phyloP scores from a whole-genome alignment of 1,284 basidiomycete species.

The Caloboletus firmus region DNA sequence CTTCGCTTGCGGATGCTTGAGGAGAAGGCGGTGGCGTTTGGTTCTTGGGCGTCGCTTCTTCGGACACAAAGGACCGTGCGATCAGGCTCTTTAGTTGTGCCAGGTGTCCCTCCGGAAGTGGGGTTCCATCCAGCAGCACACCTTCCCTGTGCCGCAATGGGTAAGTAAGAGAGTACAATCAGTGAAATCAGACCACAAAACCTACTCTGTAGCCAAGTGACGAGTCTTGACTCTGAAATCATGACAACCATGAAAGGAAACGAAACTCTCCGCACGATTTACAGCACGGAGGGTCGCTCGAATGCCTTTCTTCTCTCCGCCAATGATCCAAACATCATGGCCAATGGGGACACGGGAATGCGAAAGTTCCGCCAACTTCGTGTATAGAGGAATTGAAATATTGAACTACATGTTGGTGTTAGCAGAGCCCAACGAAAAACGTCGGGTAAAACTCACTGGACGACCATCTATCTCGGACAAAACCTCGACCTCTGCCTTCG shows the following conservation, averaged over 20 bases:
- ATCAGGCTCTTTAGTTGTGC: neutral
- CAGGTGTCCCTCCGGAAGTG: neutral
- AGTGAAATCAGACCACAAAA: neutral
- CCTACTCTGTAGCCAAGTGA: neutral
- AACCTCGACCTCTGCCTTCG: neutral
- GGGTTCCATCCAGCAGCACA: neutral
- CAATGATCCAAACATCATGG: slow-evolving; percentile 1
- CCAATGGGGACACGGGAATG: neutral
- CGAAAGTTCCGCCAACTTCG: too few relatives aligned
- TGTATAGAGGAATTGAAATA: neutral
- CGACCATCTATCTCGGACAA: neutral
- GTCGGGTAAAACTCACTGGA: neutral
- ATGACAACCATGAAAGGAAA: neutral
- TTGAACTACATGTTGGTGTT: neutral
- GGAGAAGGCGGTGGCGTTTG: too few relatives aligned
- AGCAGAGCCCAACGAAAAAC: neutral
- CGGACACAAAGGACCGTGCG: too few relatives aligned
- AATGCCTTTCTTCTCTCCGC: slow-evolving; percentile 1
- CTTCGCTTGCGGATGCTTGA: too few relatives aligned
- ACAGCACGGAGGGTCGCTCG: neutral
- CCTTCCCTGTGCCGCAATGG: neutral
- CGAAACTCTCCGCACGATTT: neutral
- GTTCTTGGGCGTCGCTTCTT: too few relatives aligned
- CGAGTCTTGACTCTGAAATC: neutral
- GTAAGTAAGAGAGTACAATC: neutral